Percentiles rank a stretch among this genome's conserved stretches.
Evolutionary conservation across 1,139 yeast species (phyloP).

Genomic region (Kluyveromyces marxianus): DNA sequence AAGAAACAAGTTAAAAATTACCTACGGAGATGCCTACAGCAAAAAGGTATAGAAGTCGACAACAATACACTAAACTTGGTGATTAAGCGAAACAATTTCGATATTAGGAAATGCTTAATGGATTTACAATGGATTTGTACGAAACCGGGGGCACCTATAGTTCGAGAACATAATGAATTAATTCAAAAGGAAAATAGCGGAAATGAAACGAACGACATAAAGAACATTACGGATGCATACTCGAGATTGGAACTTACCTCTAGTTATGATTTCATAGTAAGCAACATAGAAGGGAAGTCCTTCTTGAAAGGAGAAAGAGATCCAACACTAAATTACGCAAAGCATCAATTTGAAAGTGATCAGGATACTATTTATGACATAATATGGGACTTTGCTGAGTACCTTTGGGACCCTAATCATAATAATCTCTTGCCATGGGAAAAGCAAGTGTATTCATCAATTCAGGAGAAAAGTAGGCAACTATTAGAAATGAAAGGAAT

Average conservation of each 20-base stretch:
- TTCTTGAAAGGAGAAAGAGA: conserved; percentile 33
- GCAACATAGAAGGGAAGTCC: conserved; percentile 31
- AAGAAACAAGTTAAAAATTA: conserved; percentile 26
- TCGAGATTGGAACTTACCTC: conserved; percentile 34
- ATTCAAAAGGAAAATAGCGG: too few relatives aligned
- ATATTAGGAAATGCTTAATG: conserved; percentile 49
- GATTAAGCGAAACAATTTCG: conserved; percentile 34
- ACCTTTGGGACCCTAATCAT: conserved; percentile 3
- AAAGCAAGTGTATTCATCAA: background rate
- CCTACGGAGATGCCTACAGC: conserved; percentile 32
- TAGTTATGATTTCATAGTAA: conserved; percentile 34
- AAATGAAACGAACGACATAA: background rate
- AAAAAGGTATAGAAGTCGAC: conserved; percentile 35
- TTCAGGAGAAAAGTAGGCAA: background rate
- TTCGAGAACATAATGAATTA: background rate
- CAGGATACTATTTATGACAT: background rate
- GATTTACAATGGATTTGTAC: conserved; percentile 47
- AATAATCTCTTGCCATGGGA: conserved; percentile 3
- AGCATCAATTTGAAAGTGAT: background rate
- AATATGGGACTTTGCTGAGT: conserved; percentile 1
- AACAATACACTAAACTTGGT: conserved; percentile 32
- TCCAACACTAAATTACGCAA: conserved; percentile 30
- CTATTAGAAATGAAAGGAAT: background rate
- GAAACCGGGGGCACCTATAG: conserved; percentile 9
- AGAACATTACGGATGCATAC: conserved; percentile 11